These are phyloP conservation scores for Coniochaeta hoffmannii DNA, from an alignment of 2,329 filamentous ascomycete species.

Conservation along the genomic window DNA sequence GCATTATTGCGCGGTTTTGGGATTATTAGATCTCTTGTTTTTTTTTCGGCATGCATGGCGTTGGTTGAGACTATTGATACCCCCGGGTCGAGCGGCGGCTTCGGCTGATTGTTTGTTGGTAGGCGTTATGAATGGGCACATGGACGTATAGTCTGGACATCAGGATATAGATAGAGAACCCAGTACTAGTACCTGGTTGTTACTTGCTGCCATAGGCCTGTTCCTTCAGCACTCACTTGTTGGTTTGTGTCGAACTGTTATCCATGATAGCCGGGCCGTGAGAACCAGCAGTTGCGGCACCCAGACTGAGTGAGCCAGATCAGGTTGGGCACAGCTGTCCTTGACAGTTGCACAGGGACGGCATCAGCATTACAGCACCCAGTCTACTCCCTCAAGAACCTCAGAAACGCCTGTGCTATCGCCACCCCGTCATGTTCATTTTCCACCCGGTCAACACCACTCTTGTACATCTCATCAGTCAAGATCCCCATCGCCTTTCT, in stretches of 20 bases:
- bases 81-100: background rate
- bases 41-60: background rate
- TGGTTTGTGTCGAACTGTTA: too few species aligned
- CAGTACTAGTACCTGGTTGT: too few species aligned
- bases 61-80: background rate
- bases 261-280: too few species aligned
- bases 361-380: too few species aligned
- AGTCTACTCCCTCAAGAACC: conserved; percentile 59
- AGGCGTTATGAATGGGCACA: background rate
- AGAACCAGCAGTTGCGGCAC: too few species aligned
- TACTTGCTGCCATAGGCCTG: too few species aligned
- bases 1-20: too few species aligned
- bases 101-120: background rate
- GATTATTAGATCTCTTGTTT: background rate
- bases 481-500: conserved; percentile 64
- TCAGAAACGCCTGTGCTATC: conserved; percentile 67
- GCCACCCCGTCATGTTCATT: conserved; percentile 72
- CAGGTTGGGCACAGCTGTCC: too few species aligned
- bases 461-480: conserved; percentile 57
- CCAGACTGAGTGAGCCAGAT: too few species aligned
- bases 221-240: too few species aligned
- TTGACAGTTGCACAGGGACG: too few species aligned
- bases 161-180: background rate
- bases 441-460: conserved; percentile 58
- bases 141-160: background rate